Evolutionary conservation across 768 basidiomycete genomes (phyloP), one percentile per base, ranked within the genome.

Genomic region (Mycena chlorophos): DNA sequence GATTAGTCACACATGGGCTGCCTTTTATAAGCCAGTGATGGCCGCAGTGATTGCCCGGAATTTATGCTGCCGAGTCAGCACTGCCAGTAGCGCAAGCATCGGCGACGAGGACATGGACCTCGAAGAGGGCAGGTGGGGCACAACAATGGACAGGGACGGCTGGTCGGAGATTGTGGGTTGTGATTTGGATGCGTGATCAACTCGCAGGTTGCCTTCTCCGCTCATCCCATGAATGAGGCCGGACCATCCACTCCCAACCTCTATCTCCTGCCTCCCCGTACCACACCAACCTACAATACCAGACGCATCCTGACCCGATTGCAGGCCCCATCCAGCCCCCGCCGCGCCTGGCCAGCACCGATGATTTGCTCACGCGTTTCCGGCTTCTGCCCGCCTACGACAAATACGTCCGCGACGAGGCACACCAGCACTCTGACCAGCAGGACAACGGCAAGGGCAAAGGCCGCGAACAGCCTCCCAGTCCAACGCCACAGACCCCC

Each of bases 301-400:
- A 13, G 6, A 26, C 19, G 13, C 31, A 20, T 19, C 20, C 31
- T 3, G 13, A 4, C 13, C 46, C 42, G 8, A 52, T n/a, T n/a
- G n/a, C 43, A 50, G 60, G 31, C 28, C 71, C 54, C 14, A 47
- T 71, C 61, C 73, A 69, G 22, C 77, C 77, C 47, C 71, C 73
- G 34, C 79, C 77, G 25, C 76, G 81, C 68, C 79, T 92, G 49
- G 69, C 78, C 37, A 89, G 89, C 72, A 91, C 91, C 1, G 83
- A 92, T 65, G 90, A 92, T 71, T 83, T 92, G 49, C 77, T 92
- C 53, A 75, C 81, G 42, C 85, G 86, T 57, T 89, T 92, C 64
- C 75, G 81, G 48, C 82, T 92, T 26, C 78, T 85, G 48, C 63
- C 84, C 10, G 84, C 88, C n/a, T 92, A 92, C 68, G 86, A 91